These are phyloP conservation scores for Euclidium syriacum DNA, from an alignment of 345 rosid species.

Conservation along the genomic window DNA sequence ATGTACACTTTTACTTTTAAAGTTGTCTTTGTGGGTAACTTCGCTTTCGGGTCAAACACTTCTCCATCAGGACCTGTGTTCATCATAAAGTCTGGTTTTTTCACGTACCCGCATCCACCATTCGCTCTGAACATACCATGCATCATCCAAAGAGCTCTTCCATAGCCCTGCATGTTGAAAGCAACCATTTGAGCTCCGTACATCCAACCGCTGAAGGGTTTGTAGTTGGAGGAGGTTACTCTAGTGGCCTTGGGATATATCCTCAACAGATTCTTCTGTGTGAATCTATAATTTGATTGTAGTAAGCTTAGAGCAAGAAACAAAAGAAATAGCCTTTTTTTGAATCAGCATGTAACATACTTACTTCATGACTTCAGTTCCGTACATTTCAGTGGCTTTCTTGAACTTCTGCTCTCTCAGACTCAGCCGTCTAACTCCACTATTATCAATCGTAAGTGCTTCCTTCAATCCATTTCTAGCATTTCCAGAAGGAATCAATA, in stretches of 20 bases:
- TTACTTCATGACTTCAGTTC: slow-evolving; percentile 56
- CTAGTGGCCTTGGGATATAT: slow-evolving; percentile 70
- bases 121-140: slow-evolving; percentile 72
- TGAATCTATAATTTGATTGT: slow-evolving; percentile 39
- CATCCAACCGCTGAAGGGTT: slow-evolving; percentile 67
- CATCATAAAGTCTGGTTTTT: slow-evolving; percentile 58
- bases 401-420: slow-evolving; percentile 59
- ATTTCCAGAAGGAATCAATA: slow-evolving; percentile 55
- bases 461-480: slow-evolving; percentile 47
- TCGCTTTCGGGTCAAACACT: slow-evolving; percentile 46
- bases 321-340: background rate
- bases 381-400: slow-evolving; percentile 48
- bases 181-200: slow-evolving; percentile 95
- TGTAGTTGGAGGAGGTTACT: slow-evolving; percentile 64
- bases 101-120: slow-evolving; percentile 71
- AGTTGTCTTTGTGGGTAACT: slow-evolving; percentile 36
- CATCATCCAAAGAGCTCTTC: slow-evolving; percentile 74
- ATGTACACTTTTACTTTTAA: slow-evolving; percentile 59
- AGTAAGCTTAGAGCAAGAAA: background rate
- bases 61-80: slow-evolving; percentile 23
- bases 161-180: slow-evolving; percentile 85
- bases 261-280: slow-evolving; percentile 63
- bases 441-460: slow-evolving; percentile 40
- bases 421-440: slow-evolving; percentile 56
- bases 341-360: background rate